Percentiles rank a stretch among this genome's conserved stretches.
These are phyloP conservation scores for Cafeteria roenbergensis DNA, from an alignment of 108 stramenopile genomes.

Conservation along the genomic window DNA sequence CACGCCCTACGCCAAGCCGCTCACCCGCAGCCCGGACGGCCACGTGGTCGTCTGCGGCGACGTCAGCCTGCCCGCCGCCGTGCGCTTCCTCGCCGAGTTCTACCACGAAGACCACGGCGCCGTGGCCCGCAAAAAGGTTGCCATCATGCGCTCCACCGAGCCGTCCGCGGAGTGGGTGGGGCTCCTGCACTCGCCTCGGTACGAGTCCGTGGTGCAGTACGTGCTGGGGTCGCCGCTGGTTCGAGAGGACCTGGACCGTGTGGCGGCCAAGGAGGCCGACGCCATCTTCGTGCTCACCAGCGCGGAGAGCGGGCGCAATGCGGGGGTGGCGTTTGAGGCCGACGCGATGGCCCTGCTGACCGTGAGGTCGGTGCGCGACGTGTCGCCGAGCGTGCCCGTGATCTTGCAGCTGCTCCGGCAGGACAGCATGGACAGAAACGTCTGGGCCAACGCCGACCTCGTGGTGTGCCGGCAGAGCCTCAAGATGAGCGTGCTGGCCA, in stretches of 20 bases:
- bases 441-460: not conserved
- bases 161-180: not conserved
- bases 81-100: not conserved
- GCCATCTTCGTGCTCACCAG: not conserved
- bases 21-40: not conserved
- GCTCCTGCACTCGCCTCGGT: not conserved
- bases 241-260: not conserved
- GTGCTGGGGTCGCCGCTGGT: not conserved
- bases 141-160: not conserved
- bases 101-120: not conserved
- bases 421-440: not conserved
- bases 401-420: not conserved
- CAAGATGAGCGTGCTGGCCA: not conserved
- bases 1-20: not conserved
- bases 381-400: not conserved
- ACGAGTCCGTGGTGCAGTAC: not conserved
- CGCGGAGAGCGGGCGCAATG: not conserved
- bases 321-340: not conserved
- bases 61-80: not conserved
- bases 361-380: not conserved
- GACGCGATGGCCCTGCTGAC: not conserved
- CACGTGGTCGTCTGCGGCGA: not conserved
- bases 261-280: not conserved
- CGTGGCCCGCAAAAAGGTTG: not conserved
- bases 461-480: not conserved